Base-by-base conservation (phyloP, 768 basidiomycete species). In the Leccinellum rugosiceps region DNA sequence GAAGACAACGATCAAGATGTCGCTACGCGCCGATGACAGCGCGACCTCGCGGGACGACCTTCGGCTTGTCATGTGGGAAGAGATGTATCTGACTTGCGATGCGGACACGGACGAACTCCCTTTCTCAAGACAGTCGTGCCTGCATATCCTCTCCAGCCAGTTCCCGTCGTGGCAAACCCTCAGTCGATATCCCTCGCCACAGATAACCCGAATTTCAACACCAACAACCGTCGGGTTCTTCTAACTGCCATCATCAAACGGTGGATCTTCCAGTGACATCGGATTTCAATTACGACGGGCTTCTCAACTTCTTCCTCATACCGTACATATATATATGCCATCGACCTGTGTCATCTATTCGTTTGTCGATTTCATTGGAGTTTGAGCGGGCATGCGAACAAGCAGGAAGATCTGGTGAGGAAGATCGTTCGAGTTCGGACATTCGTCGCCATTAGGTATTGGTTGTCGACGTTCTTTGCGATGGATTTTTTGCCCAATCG, bases 271-370 rank as follows among this genome's bases (percentile, higher is more conserved):
- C 92, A 96, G 66, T 76, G 50, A 95, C 94, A 30, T 89, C 87
- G 64, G 86, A 90, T 64, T 77, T 94, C 65, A 85, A 90, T 70
- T 90, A 92, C 57, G 92, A 94, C 68, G 90, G 93, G 63, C 78
- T 94, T 28, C 80, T 93, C 56, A 86, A 90, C 65, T 95, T 95
- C 70, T 93, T 97, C 80, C 80, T 96, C 69, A 94, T 97, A 94
- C 68, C 85, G 94, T 55, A 84, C 89, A 45, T 95, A 93, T 71
- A 81, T 95, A 68, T 80, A 80, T 52, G 84, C 89, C 3, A 77
- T 88, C 55, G 91, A 94, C 65, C 79, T 97, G 30, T 87, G 88
- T 50, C 85, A 90, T 62, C 76, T 96, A 32, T 79, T 97, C 50
- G 88, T 93, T 28, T 87, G 85, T 59, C 83, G 94, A 26, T 96